phyloP scores from a whole-genome alignment of 2,329 filamentous ascomycete species.

The Xylaria sp. region DNA sequence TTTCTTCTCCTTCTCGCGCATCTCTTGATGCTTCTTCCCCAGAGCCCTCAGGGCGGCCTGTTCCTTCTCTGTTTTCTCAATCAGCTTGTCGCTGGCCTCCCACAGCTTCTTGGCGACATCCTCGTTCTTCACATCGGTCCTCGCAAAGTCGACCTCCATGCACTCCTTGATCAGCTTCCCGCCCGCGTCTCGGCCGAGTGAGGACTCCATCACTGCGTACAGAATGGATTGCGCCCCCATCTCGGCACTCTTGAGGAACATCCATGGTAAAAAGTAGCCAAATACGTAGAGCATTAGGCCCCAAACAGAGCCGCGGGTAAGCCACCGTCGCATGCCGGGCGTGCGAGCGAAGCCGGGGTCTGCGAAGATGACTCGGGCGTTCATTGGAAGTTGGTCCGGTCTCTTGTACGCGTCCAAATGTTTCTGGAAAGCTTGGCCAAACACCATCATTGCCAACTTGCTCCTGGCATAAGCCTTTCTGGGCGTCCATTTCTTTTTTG shows the following conservation, averaged over 20 bases:
- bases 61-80: slow-evolving; percentile 84
- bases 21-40: slow-evolving; percentile 55
- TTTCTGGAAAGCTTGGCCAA: slow-evolving; percentile 91
- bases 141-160: slow-evolving; percentile 75
- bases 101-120: slow-evolving; percentile 84
- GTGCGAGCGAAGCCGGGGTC: slow-evolving; percentile 89
- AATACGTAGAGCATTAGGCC: slow-evolving; percentile 81
- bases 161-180: slow-evolving; percentile 90
- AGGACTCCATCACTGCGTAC: slow-evolving; percentile 83
- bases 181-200: slow-evolving; percentile 71
- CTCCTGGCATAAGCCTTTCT: slow-evolving; percentile 70
- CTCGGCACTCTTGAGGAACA: slow-evolving; percentile 84
- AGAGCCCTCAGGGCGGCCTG: slow-evolving; percentile 63
- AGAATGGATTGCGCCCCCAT: slow-evolving; percentile 89
- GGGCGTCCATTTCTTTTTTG: slow-evolving; percentile 64
- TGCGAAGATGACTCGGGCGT: slow-evolving; percentile 83
- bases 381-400: slow-evolving; percentile 84
- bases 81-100: slow-evolving; percentile 86
- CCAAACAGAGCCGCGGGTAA: slow-evolving; percentile 84
- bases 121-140: slow-evolving; percentile 81
- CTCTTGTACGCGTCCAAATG: slow-evolving; percentile 86
- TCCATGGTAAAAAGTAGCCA: slow-evolving; percentile 84
- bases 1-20: slow-evolving; percentile 46
- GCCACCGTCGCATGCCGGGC: slow-evolving; percentile 86
- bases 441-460: slow-evolving; percentile 86